Base-by-base conservation (phyloP, 306 rosid genomes). In the Cicer arietinum region DNA sequence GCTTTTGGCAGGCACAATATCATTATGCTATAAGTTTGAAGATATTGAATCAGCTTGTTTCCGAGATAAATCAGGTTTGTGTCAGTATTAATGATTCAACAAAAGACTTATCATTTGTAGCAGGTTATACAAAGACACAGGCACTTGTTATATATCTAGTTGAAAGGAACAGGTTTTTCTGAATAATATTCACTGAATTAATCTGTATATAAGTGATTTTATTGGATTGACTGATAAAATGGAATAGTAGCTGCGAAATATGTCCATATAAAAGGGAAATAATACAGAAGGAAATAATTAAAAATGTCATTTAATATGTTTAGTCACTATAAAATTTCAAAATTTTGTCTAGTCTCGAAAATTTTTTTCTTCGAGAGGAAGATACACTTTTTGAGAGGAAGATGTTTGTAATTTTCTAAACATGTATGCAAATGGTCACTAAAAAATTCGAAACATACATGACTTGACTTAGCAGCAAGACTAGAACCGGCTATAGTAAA, bases 21-120 rank as follows among this genome's bases (percentile, higher is more conserved):
- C 83, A 81, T 74, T 85, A 65, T 85, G 85, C 81, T 58, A 75
- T 85, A 78, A 85, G 88, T 64, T 85, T 85, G 83, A 85, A 45
- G 85, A 85, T 85, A 69, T 57, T 85, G 81, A 79, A 74, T 60
- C 88, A 81, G 37, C 83, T 85, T 43, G 80, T 85, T 85, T 85
- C 81, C 5, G 88, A 85, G 83, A 81, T 85, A 56, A 85, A 85
- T 81, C 88, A 85, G 88, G 88, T 85, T 60, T 56, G 85, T 54
- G 37, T 75, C 64, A 39, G 18, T 44, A 67, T 51, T 51, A 64
- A 69, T 77, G 67, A 47, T 60, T 39, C 10, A 67, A 37, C 18
- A 12, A 18, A 58, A 47, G 63, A 25, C 17, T 69, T 51, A 52
- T 63, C 57, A 74, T 61, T 75, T 74, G 51, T 67, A 45, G 7